A percentile compares a stretch with the other conserved stretches of the same genome.
phyloP scores from a whole-genome alignment of 106 monocot genomes.

The Dendrobium huoshanense region DNA sequence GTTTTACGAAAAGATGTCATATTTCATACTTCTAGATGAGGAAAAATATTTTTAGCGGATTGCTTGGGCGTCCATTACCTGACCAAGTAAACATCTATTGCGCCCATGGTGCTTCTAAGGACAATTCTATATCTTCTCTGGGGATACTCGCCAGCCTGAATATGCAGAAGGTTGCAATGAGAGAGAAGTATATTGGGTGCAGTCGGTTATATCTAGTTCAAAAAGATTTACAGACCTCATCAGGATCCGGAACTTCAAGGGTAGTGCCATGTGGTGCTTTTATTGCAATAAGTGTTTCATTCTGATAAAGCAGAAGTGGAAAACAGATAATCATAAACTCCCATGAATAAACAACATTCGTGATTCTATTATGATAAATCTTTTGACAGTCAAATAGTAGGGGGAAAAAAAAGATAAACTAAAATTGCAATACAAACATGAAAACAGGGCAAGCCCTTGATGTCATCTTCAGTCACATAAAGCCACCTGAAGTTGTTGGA shows the following conservation, averaged over 20 bases:
- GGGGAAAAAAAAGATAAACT: not conserved
- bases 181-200: not conserved
- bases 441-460: slow-evolving; percentile 27
- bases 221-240: slow-evolving; percentile 38
- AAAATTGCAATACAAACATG: slow-evolving; percentile 16
- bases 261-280: slow-evolving; percentile 86
- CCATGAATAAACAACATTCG: not conserved
- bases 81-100: slow-evolving; percentile 83
- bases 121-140: slow-evolving; percentile 85
- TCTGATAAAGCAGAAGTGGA: slow-evolving; percentile 24
- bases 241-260: slow-evolving; percentile 78
- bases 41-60: not conserved
- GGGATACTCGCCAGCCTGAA: slow-evolving; percentile 55
- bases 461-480: slow-evolving; percentile 35
- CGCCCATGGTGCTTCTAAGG: slow-evolving; percentile 73
- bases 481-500: slow-evolving; percentile 19
- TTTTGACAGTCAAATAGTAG: not conserved
- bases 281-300: slow-evolving; percentile 75
- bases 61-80: slow-evolving; percentile 36
- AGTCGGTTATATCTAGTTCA: not conserved
- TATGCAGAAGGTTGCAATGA: not conserved
- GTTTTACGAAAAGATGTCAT: not conserved
- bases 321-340: not conserved
- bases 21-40: not conserved
- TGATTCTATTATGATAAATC: not conserved